These are phyloP conservation scores for Capsicum chinense DNA, from an alignment of 257 asterid genomes.

Conservation along the genomic window DNA sequence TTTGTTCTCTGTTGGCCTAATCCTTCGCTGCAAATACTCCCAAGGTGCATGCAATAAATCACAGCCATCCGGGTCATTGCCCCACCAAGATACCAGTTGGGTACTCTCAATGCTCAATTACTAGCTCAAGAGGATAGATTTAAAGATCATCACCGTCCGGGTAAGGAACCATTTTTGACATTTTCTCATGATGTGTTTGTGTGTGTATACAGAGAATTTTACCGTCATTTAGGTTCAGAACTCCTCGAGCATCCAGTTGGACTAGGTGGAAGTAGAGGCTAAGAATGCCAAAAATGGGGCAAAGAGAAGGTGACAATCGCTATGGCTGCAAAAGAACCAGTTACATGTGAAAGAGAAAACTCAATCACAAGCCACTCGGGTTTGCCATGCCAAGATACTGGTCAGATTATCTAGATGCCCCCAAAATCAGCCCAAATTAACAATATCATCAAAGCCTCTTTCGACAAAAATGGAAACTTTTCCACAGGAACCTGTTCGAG, in stretches of 20 bases:
- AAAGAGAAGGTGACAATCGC: too few species aligned
- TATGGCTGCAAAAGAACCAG: too few species aligned
- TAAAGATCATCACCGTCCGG: background rate
- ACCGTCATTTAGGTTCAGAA: background rate
- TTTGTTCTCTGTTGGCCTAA: constrained; percentile 8
- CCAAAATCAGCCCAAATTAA: too few species aligned
- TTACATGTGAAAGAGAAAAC: too few species aligned
- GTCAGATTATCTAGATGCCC: too few species aligned
- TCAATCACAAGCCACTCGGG: too few species aligned
- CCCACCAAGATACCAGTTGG: background rate
- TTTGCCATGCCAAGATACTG: too few species aligned
- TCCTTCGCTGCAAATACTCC: constrained; percentile 13
- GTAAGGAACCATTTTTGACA: constrained; percentile 1
- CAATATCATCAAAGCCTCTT: too few species aligned
- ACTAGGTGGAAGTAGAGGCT: too few species aligned
- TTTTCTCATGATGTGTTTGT: background rate
- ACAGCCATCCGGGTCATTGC: background rate
- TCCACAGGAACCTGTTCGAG: too few species aligned
- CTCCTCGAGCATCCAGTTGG: background rate
- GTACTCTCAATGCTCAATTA: constrained; percentile 22
- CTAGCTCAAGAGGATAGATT: background rate
- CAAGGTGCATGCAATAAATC: constrained; percentile 1
- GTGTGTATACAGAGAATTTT: background rate
- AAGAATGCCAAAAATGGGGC: too few species aligned
- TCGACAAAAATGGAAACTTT: too few species aligned